phyloP scores from a whole-genome alignment of 176 grass and related monocot genomes.

The Melocanna baccifera region DNA sequence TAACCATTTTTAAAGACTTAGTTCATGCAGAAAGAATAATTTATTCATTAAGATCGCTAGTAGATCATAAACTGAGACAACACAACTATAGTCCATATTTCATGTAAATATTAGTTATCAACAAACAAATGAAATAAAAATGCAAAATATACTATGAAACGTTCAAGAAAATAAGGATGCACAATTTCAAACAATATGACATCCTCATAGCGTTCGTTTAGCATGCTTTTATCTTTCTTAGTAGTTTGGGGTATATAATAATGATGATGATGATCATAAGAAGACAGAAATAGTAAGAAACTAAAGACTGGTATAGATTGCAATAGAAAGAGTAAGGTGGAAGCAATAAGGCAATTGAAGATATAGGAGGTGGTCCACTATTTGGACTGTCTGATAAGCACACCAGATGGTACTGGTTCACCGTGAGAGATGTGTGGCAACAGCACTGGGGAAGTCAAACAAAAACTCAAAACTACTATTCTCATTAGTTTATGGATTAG shows the following conservation, averaged over 20 bases:
- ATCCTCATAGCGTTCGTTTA: neutral
- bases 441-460: neutral
- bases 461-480: neutral
- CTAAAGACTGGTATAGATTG: neutral
- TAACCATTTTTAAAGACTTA: conserved; percentile 18
- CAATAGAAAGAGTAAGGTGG: neutral
- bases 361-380: neutral
- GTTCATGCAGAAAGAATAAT: neutral
- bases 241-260: neutral
- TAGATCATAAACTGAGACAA: neutral
- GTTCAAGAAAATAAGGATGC: neutral
- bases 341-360: neutral
- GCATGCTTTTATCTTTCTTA: neutral
- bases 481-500: neutral
- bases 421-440: neutral
- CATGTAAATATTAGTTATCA: neutral
- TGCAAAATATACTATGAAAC: neutral
- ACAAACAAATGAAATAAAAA: neutral
- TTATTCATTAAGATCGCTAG: neutral
- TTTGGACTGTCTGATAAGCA: neutral
- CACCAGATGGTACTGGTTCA: neutral
- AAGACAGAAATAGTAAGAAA: neutral
- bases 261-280: neutral
- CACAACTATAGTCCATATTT: conserved; percentile 17
- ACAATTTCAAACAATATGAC: neutral